Base-by-base conservation (phyloP, 257 asterid genomes). In the Solanum verrucosum region DNA sequence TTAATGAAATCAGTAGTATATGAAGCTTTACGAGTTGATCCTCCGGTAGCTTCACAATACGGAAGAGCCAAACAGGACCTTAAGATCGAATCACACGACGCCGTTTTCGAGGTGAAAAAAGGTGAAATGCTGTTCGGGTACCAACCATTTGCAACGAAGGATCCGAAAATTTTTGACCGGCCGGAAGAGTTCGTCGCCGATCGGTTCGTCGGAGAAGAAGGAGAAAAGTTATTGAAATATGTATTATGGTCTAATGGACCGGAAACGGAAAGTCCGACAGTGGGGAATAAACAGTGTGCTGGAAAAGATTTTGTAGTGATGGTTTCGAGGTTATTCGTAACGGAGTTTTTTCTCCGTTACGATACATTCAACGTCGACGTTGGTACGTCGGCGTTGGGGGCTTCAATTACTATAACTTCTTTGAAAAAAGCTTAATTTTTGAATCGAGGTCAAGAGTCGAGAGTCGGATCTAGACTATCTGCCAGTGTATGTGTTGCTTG, bases 201-300 rank as follows among this genome's bases (percentile, higher is more conserved):
- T 71, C 86, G 99, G 25, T 96, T 96, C 84, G 37, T 96, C 11
- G 98, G 98, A 0, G 94, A 93, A 11, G 94, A 89, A 16, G 99
- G 98, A 3, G 94, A 93, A 91, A 92, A 70, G 89, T 78, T 94
- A 31, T 40, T 96, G 93, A 90, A 90, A 88, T 92, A 96, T n/a
- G 98, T 96, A n/a, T 56, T 96, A 8, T 96, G 99, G 99, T 95
- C 98, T 0, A 96, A 96, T 78, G 99, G 99, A 37, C 98, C 96
- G 33, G 99, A 96, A 84, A 92, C 91, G 15, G 96, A 87, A 44
- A 86, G 44, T n/a, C 93, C 99, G 4, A 91, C 89, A 16, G 84
- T 94, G 1, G 72, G 84, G n/a, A 92, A 96, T 82, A 96, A 96
- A 77, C 99, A 96, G 86, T 96, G 99, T 87, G 98, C 98, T 20